Base-by-base conservation (phyloP, 2,329 filamentous ascomycete genomes). In the Colletotrichum phormii region DNA sequence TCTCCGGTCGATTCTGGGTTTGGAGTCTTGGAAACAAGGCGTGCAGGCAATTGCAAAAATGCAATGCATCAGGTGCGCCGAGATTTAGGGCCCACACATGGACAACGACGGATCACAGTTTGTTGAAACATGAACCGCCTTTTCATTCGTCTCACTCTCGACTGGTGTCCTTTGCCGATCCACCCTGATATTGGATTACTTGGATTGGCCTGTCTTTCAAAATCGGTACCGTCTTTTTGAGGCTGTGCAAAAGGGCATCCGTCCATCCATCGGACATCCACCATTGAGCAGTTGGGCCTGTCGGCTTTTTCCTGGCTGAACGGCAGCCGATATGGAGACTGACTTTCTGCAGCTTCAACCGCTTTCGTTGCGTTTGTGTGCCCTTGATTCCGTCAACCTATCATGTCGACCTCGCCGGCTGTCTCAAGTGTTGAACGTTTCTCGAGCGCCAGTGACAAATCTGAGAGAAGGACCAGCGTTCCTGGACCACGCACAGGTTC, bases 321-420 rank as follows among this genome's bases (percentile, higher is more conserved):
- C 24, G 64, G 22, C 35, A 29, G 37, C 46, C 29, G n/a, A 15
- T 49, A 55, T 24, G 55, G 33, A 37, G 24, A 55, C 63, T 61
- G 18, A 22, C 64, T 64, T 33, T 70, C 29, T 64, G 70, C 65
- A 69, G 58, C 65, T 72, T 72, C n/a, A 53, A 53, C 54, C 59
- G 60, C 15, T 46, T 55, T 49, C 51, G 58, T 65, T 53, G 42
- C 42, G 46, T 22, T 53, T 18, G 22, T 57, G 22, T 49, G 29
- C 35, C 51, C 42, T 49, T 51, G 24, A 66, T 26, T 54, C 15
- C 49, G n/a, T 22, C 26, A 58, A 31, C 63, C 58, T 68, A 57
- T 68, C 37, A 55, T 15, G 67, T 26, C 35, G 24, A 24, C 22
- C 49, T 63, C 35, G 51, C 51, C 42, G 58, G 51, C 53, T 58